Base-by-base conservation (phyloP, 129 eudicot species). In the Oenanthe sinensis region DNA sequence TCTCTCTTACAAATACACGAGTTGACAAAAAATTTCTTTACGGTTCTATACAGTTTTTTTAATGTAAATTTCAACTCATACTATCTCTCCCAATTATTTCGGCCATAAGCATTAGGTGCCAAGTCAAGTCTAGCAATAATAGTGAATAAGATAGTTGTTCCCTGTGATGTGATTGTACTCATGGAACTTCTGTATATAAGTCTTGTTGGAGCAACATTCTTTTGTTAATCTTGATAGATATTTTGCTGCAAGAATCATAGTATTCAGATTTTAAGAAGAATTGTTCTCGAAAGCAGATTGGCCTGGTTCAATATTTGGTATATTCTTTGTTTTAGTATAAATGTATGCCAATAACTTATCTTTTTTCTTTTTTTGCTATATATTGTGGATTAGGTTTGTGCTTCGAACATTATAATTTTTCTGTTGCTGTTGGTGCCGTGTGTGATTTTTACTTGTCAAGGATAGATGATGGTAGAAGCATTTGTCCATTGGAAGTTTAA, bases 41-140 rank as follows among this genome's bases (percentile, higher is more conserved):
- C 76, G 85, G 79, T 82, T 82, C 80, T 81, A 68, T 69, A 67
- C 82, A 73, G 48, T 16, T 82, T 81, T 81, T 78, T 39, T 76
- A 40, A 40, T 80, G 86, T 82, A 82, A 80, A 82, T 87, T 75
- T 80, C 42, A 65, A 45, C 62, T 46, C 63, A n/a, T 62, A 49
- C 20, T 47, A 62, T n/a, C 74, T 65, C 70, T 28, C 58, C 54
- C 50, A 28, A 26, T 86, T 71, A 55, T 75, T 49, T 62, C 69
- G 80, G 74, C 82, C 48, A n/a, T 26, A 68, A 71, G 13, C 17
- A 49, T 50, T 81, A 81, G 71, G 77, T 76, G 30, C 83, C 49
- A 52, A 79, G 87, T 30, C 71, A 45, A 74, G 14, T 79, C 46
- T 78, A 81, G 81, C 85, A 81, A 86, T 78, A 80, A 81, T 9